A percentile compares a stretch with the other conserved stretches of the same genome.
Evolutionary conservation across 495 filamentous ascomycete species (phyloP).

Genomic region (Penicillium cinerascens): DNA sequence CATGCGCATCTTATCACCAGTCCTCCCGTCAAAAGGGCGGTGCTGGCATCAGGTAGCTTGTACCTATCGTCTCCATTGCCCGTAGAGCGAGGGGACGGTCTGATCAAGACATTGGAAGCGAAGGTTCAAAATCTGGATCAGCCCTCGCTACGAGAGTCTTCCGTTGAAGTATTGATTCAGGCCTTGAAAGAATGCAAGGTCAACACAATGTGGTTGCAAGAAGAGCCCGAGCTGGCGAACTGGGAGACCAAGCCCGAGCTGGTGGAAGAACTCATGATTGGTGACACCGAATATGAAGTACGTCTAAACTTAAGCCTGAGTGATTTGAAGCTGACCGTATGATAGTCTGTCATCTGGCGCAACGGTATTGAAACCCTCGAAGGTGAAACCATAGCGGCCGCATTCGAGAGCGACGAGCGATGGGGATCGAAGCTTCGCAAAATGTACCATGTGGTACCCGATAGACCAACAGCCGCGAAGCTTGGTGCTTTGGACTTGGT

Average conservation of each 20-base stretch:
- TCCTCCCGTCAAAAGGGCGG: constrained; percentile 32
- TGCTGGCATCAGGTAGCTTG: constrained; percentile 36
- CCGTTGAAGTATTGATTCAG: constrained; percentile 25
- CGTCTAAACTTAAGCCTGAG: not conserved
- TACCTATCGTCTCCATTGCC: constrained; percentile 36
- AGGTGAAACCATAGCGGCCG: constrained; percentile 27
- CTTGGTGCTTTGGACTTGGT: constrained; percentile 36
- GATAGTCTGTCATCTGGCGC: constrained; percentile 41
- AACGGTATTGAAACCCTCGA: constrained; percentile 35
- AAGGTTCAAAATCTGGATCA: constrained; percentile 31
- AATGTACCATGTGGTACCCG: constrained; percentile 32
- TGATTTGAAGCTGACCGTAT: not conserved
- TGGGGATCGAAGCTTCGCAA: constrained; percentile 35
- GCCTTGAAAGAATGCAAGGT: constrained; percentile 35
- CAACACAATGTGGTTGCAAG: constrained; percentile 40
- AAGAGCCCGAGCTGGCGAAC: constrained; percentile 27
- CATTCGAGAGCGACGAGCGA: constrained; percentile 27
- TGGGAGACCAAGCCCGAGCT: constrained; percentile 34
- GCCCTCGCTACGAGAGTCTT: constrained; percentile 25
- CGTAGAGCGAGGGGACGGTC: constrained; percentile 22
- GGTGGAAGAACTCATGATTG: constrained; percentile 40
- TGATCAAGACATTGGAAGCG: constrained; percentile 28
- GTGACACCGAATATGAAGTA: constrained; percentile 41
- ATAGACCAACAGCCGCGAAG: constrained; percentile 38
- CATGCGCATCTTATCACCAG: constrained; percentile 40